Evolutionary conservation across 2,329 filamentous ascomycete species (phyloP).

Genomic region (Ophiostoma australiae): DNA sequence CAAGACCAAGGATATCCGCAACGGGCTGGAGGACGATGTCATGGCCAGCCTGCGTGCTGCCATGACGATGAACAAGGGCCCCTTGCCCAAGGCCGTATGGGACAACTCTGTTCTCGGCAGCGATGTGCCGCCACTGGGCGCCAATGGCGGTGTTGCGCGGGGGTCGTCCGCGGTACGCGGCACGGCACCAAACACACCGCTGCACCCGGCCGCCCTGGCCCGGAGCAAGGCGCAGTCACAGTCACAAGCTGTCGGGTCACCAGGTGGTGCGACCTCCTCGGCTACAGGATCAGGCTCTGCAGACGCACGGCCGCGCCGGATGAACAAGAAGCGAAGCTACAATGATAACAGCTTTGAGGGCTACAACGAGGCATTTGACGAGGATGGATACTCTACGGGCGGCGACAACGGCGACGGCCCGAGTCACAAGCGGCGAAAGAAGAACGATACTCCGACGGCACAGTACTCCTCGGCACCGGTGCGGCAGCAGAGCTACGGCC

Average conservation of each 20-base stretch:
- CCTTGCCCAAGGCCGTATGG: slow-evolving; percentile 52
- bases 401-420: slow-evolving; percentile 63
- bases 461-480: slow-evolving; percentile 41
- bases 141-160: slow-evolving; percentile 34
- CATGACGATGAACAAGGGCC: slow-evolving; percentile 53
- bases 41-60: slow-evolving; percentile 47
- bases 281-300: slow-evolving; percentile 34
- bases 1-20: slow-evolving; percentile 50
- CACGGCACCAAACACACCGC: slow-evolving; percentile 51
- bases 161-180: slow-evolving; percentile 41
- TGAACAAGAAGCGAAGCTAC: slow-evolving; percentile 69
- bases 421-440: slow-evolving; percentile 60
- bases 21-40: slow-evolving; percentile 47
- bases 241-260: slow-evolving; percentile 24
- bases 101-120: slow-evolving; percentile 57
- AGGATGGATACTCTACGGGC: slow-evolving; percentile 62
- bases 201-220: slow-evolving; percentile 34
- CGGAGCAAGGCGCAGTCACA: slow-evolving; percentile 37
- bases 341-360: slow-evolving; percentile 70
- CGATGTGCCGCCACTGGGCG: slow-evolving; percentile 41
- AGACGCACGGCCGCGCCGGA: slow-evolving; percentile 57
- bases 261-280: slow-evolving; percentile 31
- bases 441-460: slow-evolving; percentile 45
- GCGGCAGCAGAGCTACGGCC: slow-evolving; percentile 52
- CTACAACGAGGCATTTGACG: slow-evolving; percentile 64